Evolutionary conservation across 2,329 filamentous ascomycete species (phyloP).

Genomic region (Aspergillus terreus): DNA sequence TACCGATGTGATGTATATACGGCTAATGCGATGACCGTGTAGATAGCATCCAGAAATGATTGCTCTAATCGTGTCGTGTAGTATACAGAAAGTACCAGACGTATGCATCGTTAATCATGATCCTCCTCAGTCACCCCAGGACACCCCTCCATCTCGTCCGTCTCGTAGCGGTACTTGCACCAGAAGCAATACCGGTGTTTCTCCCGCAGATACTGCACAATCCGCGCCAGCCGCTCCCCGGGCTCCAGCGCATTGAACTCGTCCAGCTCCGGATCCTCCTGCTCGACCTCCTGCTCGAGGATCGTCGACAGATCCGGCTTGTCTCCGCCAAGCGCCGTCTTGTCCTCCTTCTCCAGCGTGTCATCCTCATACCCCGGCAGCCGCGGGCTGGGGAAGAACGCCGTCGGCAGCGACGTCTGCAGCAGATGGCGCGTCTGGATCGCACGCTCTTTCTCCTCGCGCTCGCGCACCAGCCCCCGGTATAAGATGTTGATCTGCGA

Average conservation of each 20-base stretch:
- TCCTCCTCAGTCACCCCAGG: constrained; percentile 86
- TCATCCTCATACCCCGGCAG: constrained; percentile 66
- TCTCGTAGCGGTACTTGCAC: constrained; percentile 80
- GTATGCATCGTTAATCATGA: constrained; percentile 50
- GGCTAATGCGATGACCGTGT: not conserved
- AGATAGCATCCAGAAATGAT: no score
- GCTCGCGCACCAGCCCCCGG: constrained; percentile 66
- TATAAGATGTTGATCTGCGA: constrained; percentile 74
- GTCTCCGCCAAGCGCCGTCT: constrained; percentile 61
- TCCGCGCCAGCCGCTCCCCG: constrained; percentile 60
- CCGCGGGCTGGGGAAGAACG: constrained; percentile 33
- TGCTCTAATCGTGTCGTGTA: no score
- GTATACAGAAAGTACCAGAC: not conserved
- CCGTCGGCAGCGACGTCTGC: constrained; percentile 30
- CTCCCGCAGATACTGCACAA: constrained; percentile 67
- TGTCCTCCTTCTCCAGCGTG: constrained; percentile 70
- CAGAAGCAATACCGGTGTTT: constrained; percentile 87
- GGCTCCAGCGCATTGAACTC: constrained; percentile 69
- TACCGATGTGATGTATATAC: not conserved
- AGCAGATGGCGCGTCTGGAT: constrained; percentile 30
- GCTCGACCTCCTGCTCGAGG: constrained; percentile 56
- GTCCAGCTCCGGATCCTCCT: constrained; percentile 75
- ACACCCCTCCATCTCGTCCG: constrained; percentile 76
- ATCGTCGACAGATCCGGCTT: constrained; percentile 35
- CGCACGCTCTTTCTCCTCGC: constrained; percentile 56